Conservation (phyloP, 176 grass and related monocot species). For the Areca catechu region DNA sequence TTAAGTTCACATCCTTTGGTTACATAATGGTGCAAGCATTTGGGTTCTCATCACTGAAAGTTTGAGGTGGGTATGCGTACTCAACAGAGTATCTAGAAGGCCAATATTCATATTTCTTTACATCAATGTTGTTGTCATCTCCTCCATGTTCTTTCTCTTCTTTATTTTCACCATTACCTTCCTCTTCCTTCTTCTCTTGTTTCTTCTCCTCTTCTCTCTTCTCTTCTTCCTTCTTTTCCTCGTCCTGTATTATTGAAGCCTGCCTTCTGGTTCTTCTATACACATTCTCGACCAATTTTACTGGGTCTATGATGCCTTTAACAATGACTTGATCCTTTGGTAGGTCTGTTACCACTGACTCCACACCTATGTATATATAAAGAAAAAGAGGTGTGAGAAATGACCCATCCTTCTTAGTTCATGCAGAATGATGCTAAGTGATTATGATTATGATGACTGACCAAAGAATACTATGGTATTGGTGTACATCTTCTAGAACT, state of each 20-base stretch:
- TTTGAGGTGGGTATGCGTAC: constrained; percentile 24
- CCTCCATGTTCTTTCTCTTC: constrained; percentile 3
- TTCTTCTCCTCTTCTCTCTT: constrained; percentile 14
- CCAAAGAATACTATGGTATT: no score
- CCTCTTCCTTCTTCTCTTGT: constrained; percentile 12
- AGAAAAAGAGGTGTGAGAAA: not conserved
- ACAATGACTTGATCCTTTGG: constrained; percentile 42
- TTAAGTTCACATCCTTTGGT: not conserved
- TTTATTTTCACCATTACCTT: constrained; percentile 23
- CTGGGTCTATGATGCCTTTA: constrained; percentile 39
- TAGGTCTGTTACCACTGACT: constrained; percentile 37
- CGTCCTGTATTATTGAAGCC: constrained; percentile 27
- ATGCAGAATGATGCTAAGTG: no score
- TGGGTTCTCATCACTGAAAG: not conserved
- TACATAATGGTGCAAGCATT: not conserved
- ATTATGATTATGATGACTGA: no score
- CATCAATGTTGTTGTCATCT: constrained; percentile 3
- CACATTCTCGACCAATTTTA: constrained; percentile 31
- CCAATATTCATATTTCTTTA: constrained; percentile 36
- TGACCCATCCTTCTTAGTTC: no score
- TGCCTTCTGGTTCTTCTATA: constrained; percentile 40
- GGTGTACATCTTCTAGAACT: no score
- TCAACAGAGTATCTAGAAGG: constrained; percentile 22
- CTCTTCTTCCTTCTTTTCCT: constrained; percentile 31
- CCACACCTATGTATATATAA: constrained; percentile 38